Evolutionary conservation across 2,329 filamentous ascomycete species (phyloP).

Genomic region (Geoglossum cookeanum): DNA sequence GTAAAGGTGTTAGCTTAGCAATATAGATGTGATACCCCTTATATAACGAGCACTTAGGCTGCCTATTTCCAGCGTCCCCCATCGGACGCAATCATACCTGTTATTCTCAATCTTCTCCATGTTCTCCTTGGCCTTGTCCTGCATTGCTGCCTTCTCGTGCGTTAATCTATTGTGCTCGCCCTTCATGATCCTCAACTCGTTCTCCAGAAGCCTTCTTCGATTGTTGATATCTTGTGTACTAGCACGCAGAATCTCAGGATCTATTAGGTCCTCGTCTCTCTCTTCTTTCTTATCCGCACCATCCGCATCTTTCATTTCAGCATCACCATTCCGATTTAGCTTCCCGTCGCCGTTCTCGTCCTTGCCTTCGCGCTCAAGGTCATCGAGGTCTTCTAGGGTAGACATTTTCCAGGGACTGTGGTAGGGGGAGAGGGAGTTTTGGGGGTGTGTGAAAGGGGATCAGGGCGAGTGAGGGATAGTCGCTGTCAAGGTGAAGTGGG

Average conservation of each 20-base stretch:
- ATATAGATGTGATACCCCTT: not conserved
- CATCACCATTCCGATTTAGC: slow-evolving; percentile 46
- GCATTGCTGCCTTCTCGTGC: slow-evolving; percentile 91
- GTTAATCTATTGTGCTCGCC: slow-evolving; percentile 86
- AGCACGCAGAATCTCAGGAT: slow-evolving; percentile 81
- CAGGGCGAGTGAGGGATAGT: too few relatives aligned
- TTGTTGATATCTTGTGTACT: slow-evolving; percentile 91
- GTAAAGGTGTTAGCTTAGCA: slow-evolving; percentile 2
- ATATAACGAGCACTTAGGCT: too few relatives aligned
- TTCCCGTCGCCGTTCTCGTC: slow-evolving; percentile 42
- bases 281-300: slow-evolving; percentile 36
- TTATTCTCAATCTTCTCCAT: slow-evolving; percentile 98
- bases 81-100: slow-evolving; percentile 37
- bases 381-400: slow-evolving; percentile 80
- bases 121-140: slow-evolving; percentile 98
- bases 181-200: slow-evolving; percentile 96
- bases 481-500: not conserved
- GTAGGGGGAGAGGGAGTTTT: not conserved
- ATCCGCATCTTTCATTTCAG: slow-evolving; percentile 78
- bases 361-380: slow-evolving; percentile 63
- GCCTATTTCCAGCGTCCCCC: not conserved
- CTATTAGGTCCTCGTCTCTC: slow-evolving; percentile 63
- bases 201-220: slow-evolving; percentile 79
- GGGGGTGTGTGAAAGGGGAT: not conserved
- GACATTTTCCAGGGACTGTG: slow-evolving; percentile 40